Base-by-base conservation (phyloP, 129 eudicot genomes). In the Flaveria trinervia region DNA sequence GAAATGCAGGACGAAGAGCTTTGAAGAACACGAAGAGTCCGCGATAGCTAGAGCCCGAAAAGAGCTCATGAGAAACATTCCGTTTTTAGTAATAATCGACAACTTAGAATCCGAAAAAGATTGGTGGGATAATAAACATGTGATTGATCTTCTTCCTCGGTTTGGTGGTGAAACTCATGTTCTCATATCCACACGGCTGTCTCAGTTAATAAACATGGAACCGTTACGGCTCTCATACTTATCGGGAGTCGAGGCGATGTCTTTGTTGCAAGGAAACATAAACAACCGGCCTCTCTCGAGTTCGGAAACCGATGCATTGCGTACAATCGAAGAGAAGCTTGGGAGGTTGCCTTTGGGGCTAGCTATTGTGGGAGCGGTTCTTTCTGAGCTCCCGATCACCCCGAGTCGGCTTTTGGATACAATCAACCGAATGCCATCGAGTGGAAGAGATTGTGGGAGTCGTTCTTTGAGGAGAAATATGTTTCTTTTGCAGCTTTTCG, bases 161-260 rank as follows among this genome's bases (percentile, higher is more conserved):
- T 95, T 95, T 59, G 97, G 99, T 4, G 96, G 99, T 36, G 99
- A 91, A 87, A 88, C 99, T 7, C 99, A 95, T 56, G 92, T 91
- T 56, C 81, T 95, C 20, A 89, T 95, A 69, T 88, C 97, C 71
- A 91, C 99, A 0, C 85, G 94, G 1, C 75, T 86, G 12, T 36
- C 99, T 12, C 83, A 68, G 28, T 85, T 95, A 45, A 78, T 95
- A 86, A 92, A 91, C 61, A 73, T 95, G 75, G 97, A 91, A 77
- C 97, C 99, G 8, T 73, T 95, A 76, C 90, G 77, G n/a, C 91
- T 95, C 45, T 89, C 97, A 2, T 89, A 83, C 85, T 67, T 95
- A 60, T 94, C 99, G 0, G 96, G 90, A 20, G 86, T 89, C 23
- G 99, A 95, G 78, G 97, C 99, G 1, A 86, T 95, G 92, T 79